These are phyloP conservation scores for Colletotrichum gloeosporioides DNA, from an alignment of 2,329 filamentous ascomycete genomes.

Conservation along the genomic window DNA sequence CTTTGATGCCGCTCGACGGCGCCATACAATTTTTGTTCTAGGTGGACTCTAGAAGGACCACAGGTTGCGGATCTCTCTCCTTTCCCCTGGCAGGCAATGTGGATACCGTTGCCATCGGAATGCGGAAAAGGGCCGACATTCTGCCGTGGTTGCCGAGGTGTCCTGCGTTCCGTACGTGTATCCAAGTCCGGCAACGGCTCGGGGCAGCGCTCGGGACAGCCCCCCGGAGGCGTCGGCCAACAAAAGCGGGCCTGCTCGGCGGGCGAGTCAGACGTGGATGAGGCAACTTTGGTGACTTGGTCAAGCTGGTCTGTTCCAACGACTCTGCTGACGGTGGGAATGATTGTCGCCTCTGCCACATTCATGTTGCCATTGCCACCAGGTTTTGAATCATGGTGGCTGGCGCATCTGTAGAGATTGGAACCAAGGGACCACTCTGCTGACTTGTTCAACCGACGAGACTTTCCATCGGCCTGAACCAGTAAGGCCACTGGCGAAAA, in stretches of 20 bases:
- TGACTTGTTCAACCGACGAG: background rate
- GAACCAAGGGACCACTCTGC: background rate
- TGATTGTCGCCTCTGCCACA: background rate
- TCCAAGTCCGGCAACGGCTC: conserved; percentile 11
- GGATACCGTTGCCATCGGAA: background rate
- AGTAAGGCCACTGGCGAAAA: background rate
- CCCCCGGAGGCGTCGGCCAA: conserved; percentile 12
- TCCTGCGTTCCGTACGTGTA: background rate
- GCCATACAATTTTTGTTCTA: background rate
- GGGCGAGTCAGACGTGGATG: conserved; percentile 1
- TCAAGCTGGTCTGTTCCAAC: background rate
- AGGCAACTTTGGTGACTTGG: background rate
- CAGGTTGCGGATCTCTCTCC: background rate
- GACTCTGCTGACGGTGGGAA: background rate
- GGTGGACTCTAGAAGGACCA: conserved; percentile 7
- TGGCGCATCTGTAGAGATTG: background rate
- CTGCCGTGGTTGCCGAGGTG: background rate
- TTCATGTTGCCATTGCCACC: background rate
- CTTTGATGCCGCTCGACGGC: background rate
- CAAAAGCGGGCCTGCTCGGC: background rate
- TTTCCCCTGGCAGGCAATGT: background rate
- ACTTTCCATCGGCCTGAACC: background rate
- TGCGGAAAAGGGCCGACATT: conserved; percentile 15
- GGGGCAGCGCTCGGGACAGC: background rate
- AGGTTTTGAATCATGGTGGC: background rate